These are phyloP conservation scores for Arthrinium puccinioides DNA, from an alignment of 2,329 filamentous ascomycete species.

Conservation along the genomic window DNA sequence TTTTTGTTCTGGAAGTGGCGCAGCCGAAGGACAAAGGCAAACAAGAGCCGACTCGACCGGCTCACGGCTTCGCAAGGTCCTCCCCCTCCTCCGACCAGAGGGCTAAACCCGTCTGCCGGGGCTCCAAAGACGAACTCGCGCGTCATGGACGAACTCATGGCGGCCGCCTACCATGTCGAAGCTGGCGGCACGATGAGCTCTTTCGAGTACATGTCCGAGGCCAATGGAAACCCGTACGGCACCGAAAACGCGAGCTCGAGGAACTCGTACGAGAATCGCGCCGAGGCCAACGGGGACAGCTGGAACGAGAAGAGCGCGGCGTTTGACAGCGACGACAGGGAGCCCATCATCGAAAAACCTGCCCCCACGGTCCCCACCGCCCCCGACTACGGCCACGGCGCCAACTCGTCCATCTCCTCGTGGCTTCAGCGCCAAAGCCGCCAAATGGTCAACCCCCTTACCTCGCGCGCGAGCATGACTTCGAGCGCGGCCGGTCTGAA, in stretches of 20 bases:
- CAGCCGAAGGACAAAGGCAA: background rate
- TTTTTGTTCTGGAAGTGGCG: slow-evolving; percentile 4
- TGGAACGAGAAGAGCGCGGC: slow-evolving; percentile 2
- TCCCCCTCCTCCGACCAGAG: background rate
- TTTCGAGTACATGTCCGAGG: background rate
- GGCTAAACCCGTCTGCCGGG: background rate
- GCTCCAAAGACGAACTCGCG: slow-evolving; percentile 5
- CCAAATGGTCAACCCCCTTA: slow-evolving; percentile 5
- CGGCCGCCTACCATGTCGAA: background rate
- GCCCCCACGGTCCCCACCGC: background rate
- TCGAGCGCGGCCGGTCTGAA: slow-evolving; percentile 4
- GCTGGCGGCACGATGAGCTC: background rate
- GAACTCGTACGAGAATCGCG: background rate
- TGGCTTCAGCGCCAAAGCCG: slow-evolving; percentile 4
- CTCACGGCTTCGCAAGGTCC: background rate
- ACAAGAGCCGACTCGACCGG: background rate
- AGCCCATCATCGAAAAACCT: background rate
- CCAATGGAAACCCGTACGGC: too few species aligned
- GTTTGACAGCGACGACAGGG: slow-evolving; percentile 1
- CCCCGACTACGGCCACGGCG: background rate
- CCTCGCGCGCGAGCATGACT: slow-evolving; percentile 4
- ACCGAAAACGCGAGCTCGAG: background rate
- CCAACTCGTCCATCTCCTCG: slow-evolving; percentile 2
- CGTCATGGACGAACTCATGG: slow-evolving; percentile 5
- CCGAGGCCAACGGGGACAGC: background rate